Evolutionary conservation across 2,329 filamentous ascomycete species (phyloP), one percentile per base, ranked within the genome.

Genomic region (Paramyrothecium sp.): DNA sequence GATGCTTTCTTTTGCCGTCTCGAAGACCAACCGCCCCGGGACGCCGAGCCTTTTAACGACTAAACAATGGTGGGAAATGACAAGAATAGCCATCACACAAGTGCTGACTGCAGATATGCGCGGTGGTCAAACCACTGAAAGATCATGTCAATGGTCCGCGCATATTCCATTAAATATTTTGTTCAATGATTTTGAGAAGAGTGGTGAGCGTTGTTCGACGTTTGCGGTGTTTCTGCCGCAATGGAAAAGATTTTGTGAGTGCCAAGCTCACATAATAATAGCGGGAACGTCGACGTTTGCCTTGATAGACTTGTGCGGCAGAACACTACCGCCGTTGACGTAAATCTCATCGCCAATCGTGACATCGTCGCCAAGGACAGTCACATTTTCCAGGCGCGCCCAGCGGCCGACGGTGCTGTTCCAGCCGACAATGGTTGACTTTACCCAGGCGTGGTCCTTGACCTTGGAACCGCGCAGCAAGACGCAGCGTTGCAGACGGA

Each of bases 231-330:
- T 44, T 30, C 26, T 30, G 26, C 26, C 20, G 20, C 13, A 50
- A 4, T 22, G 47, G 23, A 50, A 16, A 50, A 47, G 44, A 47
- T 21, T n/a, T 17, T 21, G 44, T 19, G n/a, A 47, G 8, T 19
- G 17, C 20, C 44, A 47, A 10, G n/a, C 17, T 80, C 81, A 88
- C 85, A 88, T 88, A 71, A 88, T 88, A 64, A 88, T 88, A 60
- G 85, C 84, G 22, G 85, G 85, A 26, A 85, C 85, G 76, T 99
- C 95, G 69, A 99, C 91, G 75, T 99, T 99, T 69, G 89, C 86
- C 85, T 98, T 98, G 84, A 99, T 98, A 75, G 89, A 95, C 89
- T 99, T 99, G 81, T 99, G 94, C 7, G 94, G 94, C 63, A 99
- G 81, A 61, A 99, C 89, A 68, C 91, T 96, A 69, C 93, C 92